Evolutionary conservation across 1,284 basidiomycete genomes (phyloP), one percentile per base, ranked within the genome.

Genomic region (Ceratobasidium sp.): DNA sequence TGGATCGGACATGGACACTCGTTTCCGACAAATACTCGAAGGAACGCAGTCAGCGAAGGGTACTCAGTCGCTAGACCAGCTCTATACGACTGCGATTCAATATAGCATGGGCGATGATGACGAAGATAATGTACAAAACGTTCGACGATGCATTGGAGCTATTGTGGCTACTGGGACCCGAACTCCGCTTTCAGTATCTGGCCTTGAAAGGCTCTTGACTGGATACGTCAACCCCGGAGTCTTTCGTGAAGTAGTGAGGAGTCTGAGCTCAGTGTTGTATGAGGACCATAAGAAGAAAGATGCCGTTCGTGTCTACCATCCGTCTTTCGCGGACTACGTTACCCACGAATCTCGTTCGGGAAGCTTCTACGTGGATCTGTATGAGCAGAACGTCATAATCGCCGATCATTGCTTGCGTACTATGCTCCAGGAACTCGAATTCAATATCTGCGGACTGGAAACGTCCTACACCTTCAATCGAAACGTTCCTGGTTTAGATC

Each of bases 251-350:
- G 38, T 57, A 28, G 54, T 73, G 1, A 44, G 11, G 13, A 38
- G 32, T n/a, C 54, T 73, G 7, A 43, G 59, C 30, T 73, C 72
- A 2, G 72, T 73, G 35, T 18, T 73, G 16, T 50, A 67, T 13
- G 72, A 67, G 30, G 43, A 63, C n/a, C 69, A 67, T 30, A 35
- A 46, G 2, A 55, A 73, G 13, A 67, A 57, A 26, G 14, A 67
- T 11, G 46, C 52, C 30, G 38, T 74, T 32, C 66, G 73, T 3
- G n/a, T 71, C 7, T 71, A 43, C 14, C 73, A 71, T 35, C 59
- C 59, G 5, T 74, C 73, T 18, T 74, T 74, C 28, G 41, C 44
- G n/a, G 59, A 71, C 16, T 74, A 67, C 35, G 16, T 54, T 35
- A 44, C 71, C 28, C 61, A 41, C 13, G 55, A 74, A 21, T 23